phyloP scores from a whole-genome alignment of 176 grass and related monocot genomes.

The Musa acuminata region DNA sequence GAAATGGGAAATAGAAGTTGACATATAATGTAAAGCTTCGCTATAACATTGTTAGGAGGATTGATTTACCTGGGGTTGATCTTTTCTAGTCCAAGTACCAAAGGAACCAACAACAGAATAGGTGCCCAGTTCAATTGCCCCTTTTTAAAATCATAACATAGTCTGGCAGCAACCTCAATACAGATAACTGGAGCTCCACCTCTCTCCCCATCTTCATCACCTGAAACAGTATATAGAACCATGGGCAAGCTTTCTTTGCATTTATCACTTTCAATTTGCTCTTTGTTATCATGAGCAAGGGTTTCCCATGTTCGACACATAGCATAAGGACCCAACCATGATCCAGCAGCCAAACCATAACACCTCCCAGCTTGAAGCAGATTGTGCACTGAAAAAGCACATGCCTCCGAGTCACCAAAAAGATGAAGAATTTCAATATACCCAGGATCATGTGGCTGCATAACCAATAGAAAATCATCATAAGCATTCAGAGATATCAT shows the following conservation, averaged over 20 bases:
- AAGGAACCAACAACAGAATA: conserved; percentile 76
- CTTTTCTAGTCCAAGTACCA: conserved; percentile 94
- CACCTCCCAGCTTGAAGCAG: conserved; percentile 64
- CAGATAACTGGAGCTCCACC: conserved; percentile 95
- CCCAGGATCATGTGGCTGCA: conserved; percentile 76
- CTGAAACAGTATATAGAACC: conserved; percentile 82
- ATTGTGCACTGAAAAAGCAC: conserved; percentile 84
- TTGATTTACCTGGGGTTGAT: conserved; percentile 80
- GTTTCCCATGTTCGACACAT: conserved; percentile 95
- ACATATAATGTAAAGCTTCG: background rate
- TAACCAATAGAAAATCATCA: conserved; percentile 41
- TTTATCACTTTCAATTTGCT: conserved; percentile 22
- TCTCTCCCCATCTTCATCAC: conserved; percentile 90
- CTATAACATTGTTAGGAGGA: background rate
- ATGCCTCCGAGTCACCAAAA: conserved; percentile 68
- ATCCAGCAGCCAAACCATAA: conserved; percentile 80
- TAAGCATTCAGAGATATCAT: conserved; percentile 25
- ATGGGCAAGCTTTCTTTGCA: conserved; percentile 53
- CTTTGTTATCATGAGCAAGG: conserved; percentile 46
- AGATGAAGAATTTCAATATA: conserved; percentile 71
- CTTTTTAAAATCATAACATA: conserved; percentile 65
- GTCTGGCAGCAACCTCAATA: conserved; percentile 63
- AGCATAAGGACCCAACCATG: conserved; percentile 92
- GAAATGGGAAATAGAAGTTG: background rate
- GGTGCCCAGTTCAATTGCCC: conserved; percentile 42